Conservation (phyloP, 1,284 basidiomycete genomes). For the Coniophora puteana region DNA sequence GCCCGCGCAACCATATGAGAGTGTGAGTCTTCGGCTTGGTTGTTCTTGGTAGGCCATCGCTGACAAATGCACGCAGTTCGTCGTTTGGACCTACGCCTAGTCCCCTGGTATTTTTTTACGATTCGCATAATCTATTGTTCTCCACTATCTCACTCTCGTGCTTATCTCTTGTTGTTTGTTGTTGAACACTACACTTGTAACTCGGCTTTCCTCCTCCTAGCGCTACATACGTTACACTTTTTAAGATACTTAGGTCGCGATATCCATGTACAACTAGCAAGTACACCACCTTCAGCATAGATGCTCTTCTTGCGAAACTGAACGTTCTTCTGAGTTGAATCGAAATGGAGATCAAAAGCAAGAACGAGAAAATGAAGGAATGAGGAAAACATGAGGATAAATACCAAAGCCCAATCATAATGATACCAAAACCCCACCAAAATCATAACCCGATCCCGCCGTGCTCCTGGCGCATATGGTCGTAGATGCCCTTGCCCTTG, state of each 20-base stretch:
- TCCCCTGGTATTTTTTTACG: too few relatives aligned
- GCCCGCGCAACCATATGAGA: conserved; percentile 52
- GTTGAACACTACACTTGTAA: neutral
- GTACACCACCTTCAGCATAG: too few relatives aligned
- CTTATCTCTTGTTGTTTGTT: neutral
- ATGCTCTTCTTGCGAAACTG: too few relatives aligned
- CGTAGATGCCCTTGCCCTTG: conserved; percentile 52
- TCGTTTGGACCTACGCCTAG: conserved; percentile 26
- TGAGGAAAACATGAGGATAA: conserved; percentile 16
- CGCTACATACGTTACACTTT: neutral
- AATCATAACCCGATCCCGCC: conserved; percentile 43
- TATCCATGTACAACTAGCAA: too few relatives aligned
- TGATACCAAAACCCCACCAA: conserved; percentile 1
- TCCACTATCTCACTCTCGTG: too few relatives aligned
- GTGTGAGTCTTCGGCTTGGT: conserved; percentile 34
- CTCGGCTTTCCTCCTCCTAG: too few relatives aligned
- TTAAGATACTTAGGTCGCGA: too few relatives aligned
- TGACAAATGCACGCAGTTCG: conserved; percentile 32
- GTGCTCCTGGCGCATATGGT: conserved; percentile 50
- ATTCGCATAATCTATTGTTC: too few relatives aligned
- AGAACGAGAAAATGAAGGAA: neutral
- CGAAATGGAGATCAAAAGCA: conserved; percentile 12
- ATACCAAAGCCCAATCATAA: conserved; percentile 3
- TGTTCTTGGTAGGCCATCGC: conserved; percentile 5
- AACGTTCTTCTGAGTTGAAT: too few relatives aligned